Evolutionary conservation across 345 rosid species (phyloP).

Genomic region (Gynandropsis gynandra): DNA sequence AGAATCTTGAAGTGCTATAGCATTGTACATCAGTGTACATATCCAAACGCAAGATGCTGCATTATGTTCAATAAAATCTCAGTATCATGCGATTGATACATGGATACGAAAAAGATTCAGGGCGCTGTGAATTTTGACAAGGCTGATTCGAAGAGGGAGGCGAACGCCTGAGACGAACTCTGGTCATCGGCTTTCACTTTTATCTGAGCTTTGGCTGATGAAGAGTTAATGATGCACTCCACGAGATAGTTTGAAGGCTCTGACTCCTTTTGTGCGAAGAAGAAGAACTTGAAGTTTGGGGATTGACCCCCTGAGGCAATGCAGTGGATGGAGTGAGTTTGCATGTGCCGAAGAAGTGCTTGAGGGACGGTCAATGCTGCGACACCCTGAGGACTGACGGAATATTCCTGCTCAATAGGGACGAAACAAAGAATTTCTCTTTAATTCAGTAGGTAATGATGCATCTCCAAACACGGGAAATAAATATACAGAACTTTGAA

Average conservation of each 20-base stretch:
- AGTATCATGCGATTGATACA: slow-evolving; percentile 12
- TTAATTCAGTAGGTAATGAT: background rate
- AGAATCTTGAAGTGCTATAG: background rate
- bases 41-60: too few species aligned
- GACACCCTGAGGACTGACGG: slow-evolving; percentile 60
- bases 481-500: background rate
- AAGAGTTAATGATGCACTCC: slow-evolving; percentile 79
- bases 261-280: slow-evolving; percentile 81
- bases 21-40: too few species aligned
- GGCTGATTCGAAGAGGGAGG: slow-evolving; percentile 47
- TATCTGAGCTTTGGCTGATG: slow-evolving; percentile 64
- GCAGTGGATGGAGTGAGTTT: slow-evolving; percentile 73
- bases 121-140: slow-evolving; percentile 53
- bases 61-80: too few species aligned
- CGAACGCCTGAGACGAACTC: slow-evolving; percentile 53
- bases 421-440: slow-evolving; percentile 11
- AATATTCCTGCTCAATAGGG: slow-evolving; percentile 44
- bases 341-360: slow-evolving; percentile 79
- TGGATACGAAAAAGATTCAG: slow-evolving; percentile 16
- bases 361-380: slow-evolving; percentile 65
- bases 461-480: background rate
- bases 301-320: slow-evolving; percentile 94
- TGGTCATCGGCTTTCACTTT: slow-evolving; percentile 86
- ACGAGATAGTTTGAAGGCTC: slow-evolving; percentile 56
- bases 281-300: slow-evolving; percentile 87